Percentiles rank a stretch among this genome's conserved stretches.
Evolutionary conservation across 106 monocot genomes (phyloP).

Genomic region (Platanthera zijinensis): DNA sequence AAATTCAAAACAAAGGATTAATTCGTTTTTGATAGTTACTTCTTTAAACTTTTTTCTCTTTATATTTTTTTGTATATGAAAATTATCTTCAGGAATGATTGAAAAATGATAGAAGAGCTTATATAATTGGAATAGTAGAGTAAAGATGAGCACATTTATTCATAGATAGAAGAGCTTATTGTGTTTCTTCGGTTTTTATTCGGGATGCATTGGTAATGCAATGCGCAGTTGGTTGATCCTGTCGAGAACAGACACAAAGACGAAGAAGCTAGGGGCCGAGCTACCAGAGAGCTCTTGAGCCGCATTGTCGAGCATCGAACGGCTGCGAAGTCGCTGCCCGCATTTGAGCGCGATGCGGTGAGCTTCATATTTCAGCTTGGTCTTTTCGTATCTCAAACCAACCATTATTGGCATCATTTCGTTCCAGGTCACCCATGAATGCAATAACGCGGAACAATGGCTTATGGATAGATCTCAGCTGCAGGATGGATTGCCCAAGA

Average conservation of each 20-base stretch:
- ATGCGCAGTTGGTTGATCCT: slow-evolving; percentile 64
- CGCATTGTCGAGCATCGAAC: slow-evolving; percentile 55
- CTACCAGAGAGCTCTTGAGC: slow-evolving; percentile 48
- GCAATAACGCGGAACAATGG: slow-evolving; percentile 77
- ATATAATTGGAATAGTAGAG: too few species aligned
- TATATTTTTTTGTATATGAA: too few species aligned
- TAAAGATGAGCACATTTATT: too few species aligned
- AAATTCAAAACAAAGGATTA: too few species aligned
- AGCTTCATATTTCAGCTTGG: slow-evolving; percentile 10
- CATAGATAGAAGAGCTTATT: too few species aligned
- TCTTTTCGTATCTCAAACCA: not conserved
- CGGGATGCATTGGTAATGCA: too few species aligned
- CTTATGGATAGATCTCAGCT: slow-evolving; percentile 58
- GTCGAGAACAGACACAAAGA: slow-evolving; percentile 66
- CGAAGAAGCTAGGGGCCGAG: slow-evolving; percentile 68
- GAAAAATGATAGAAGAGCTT: too few species aligned
- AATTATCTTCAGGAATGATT: too few species aligned
- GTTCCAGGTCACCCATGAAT: slow-evolving; percentile 54
- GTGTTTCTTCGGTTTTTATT: too few species aligned
- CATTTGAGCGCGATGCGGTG: slow-evolving; percentile 45
- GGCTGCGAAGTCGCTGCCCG: slow-evolving; percentile 35
- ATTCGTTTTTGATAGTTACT: too few species aligned
- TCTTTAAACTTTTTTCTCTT: too few species aligned
- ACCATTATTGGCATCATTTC: not conserved
- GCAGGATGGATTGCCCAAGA: slow-evolving; percentile 62